phyloP scores from a whole-genome alignment of 306 rosid species.

The Trifolium repens region DNA sequence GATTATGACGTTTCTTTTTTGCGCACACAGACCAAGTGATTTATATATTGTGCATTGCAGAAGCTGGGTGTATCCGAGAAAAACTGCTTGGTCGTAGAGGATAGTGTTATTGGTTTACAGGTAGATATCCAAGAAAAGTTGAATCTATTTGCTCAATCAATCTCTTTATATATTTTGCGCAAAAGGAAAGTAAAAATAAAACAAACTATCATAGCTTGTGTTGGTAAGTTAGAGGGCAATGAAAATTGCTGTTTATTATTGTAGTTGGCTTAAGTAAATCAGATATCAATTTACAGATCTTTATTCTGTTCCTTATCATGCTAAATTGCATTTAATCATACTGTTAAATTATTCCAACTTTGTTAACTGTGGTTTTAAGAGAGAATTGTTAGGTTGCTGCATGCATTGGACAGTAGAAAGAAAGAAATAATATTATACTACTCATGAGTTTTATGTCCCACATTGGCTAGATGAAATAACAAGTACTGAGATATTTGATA shows the following conservation, averaged over 20 bases:
- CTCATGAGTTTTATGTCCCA: background rate
- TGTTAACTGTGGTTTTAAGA: background rate
- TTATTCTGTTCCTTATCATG: constrained; percentile 25
- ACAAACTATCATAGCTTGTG: constrained; percentile 7
- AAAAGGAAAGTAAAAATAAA: background rate
- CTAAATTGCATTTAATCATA: constrained; percentile 7
- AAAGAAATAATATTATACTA: background rate
- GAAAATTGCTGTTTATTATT: constrained; percentile 16
- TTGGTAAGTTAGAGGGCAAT: constrained; percentile 6
- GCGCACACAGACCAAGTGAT: constrained; percentile 17
- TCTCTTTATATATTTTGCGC: constrained; percentile 1
- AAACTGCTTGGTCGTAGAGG: constrained; percentile 87
- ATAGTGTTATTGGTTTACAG: constrained; percentile 92
- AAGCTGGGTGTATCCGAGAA: constrained; percentile 64
- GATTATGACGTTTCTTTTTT: constrained; percentile 8
- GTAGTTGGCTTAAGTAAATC: constrained; percentile 19
- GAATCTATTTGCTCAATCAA: background rate
- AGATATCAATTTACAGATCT: constrained; percentile 18
- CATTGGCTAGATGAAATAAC: background rate
- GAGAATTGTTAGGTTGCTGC: background rate
- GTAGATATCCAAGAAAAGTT: constrained; percentile 44
- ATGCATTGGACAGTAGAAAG: background rate
- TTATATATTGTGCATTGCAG: constrained; percentile 56
- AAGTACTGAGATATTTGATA: background rate
- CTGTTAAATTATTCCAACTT: background rate